Evolutionary conservation across 2,329 filamentous ascomycete species (phyloP), one percentile per base, ranked within the genome.

Genomic region (Alternaria ventricosa): DNA sequence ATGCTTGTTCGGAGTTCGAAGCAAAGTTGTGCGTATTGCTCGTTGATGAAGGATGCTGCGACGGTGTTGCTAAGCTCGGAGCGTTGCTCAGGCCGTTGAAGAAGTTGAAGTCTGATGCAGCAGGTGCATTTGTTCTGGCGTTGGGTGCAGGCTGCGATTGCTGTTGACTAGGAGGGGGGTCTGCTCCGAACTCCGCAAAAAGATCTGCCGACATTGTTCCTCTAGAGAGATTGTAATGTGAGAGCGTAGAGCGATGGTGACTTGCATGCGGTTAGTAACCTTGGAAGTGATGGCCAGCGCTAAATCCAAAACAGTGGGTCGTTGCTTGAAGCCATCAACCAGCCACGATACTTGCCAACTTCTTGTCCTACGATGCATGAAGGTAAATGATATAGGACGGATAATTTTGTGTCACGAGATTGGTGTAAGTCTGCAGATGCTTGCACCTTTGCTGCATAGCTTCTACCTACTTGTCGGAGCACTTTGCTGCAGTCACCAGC

Each of bases 141-240:
- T 18, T 10, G 22, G 60, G n/a, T 15, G 23, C 27, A 8, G 63
- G 25, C 27, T 71, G 62, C 49, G 49, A 36, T 25, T 67, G 64
- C 50, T 65, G 61, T 57, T 70, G 71, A 15, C 56, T 61, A 6
- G 64, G 50, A 33, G 36, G 65, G n/a, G 73, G 44, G 8, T 70
- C 56, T 49, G 71, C 51, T 41, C 70, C 73, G 28, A 79, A 79
- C 49, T 77, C 77, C 53, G 75, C 77, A 43, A 79, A 79, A 13
- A 79, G 71, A 51, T 79, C 77, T 22, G 77, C 77, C 30, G 77
- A 79, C 77, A 79, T 79, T 58, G 62, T 41, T 60, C 63, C 18
- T 30, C 55, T 18, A 54, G 50, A 33, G 45, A 47, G 27, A 30
- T 20, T 43, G 44, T 53, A 22, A 30, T 30, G 47, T 68, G 55